phyloP scores from a whole-genome alignment of 169 alveolate genomes.

The Cryptosporidium sp. region DNA sequence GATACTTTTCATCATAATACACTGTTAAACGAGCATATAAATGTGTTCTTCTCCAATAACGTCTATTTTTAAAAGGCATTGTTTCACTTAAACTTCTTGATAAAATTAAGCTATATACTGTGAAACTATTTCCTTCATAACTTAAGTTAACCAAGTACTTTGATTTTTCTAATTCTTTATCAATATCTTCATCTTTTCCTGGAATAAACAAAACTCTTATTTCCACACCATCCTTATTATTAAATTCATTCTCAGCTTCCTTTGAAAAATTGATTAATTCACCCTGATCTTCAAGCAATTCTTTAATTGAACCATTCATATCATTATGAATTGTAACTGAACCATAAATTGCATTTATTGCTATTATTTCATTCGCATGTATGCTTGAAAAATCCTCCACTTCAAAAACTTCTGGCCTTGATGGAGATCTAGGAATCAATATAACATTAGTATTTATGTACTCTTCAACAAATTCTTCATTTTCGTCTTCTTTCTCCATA shows the following conservation, averaged over 20 bases:
- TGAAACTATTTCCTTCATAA: constrained; percentile 14
- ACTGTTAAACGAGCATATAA: constrained; percentile 58
- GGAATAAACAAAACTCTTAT: constrained; percentile 33
- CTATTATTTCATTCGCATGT: constrained; percentile 43
- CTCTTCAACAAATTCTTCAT: constrained; percentile 6
- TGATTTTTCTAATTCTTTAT: neutral
- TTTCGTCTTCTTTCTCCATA: neutral
- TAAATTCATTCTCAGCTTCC: neutral
- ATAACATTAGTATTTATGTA: constrained; percentile 1
- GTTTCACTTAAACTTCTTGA: constrained; percentile 46
- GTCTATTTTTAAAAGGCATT: constrained; percentile 57
- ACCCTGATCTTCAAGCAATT: neutral
- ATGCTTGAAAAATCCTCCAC: constrained; percentile 27
- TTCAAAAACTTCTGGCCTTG: neutral
- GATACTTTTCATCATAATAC: constrained; percentile 19
- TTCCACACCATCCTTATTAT: constrained; percentile 22
- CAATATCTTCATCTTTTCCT: neutral
- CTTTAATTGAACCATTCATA: neutral
- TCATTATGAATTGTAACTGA: constrained; percentile 20
- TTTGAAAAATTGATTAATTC: neutral
- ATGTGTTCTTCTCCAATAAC: constrained; percentile 68
- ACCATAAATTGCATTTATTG: constrained; percentile 71
- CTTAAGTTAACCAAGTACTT: neutral
- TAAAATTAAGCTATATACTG: constrained; percentile 44
- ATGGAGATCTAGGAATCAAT: constrained; percentile 39